Evolutionary conservation across 208 protist genomes (phyloP), one percentile per base, ranked within the genome.

Genomic region (Trypanosoma lewisi): DNA sequence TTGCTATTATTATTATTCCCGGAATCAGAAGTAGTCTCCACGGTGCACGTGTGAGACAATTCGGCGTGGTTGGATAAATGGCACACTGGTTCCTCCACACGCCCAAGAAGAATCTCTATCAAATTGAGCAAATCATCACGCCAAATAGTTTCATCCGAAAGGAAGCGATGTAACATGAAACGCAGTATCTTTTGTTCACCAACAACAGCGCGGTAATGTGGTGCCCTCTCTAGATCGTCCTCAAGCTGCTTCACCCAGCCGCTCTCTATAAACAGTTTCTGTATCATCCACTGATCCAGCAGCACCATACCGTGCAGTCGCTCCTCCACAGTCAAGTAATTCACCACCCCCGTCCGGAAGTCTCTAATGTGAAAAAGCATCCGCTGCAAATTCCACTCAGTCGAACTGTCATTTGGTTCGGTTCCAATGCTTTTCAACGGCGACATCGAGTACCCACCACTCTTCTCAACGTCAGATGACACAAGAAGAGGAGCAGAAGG

Each of bases 281-380:
- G 41, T 23, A 78, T 77, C 55, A 68, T 70, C 27, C 63, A 63
- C 5, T 68, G 67, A 21, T 76, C 68, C 7, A 90, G 55, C 19
- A 90, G 56, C 23, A 56, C 44, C 73, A 90, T 84, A 27, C 51
- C 57, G 6, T 39, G 51, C 39, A 86, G 55, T 5, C 83, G 76
- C 31, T 78, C 65, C 12, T 28, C 57, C 9, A 67, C 74, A 1
- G 77, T 63, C 12, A 76, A 41, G 55, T 81, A 70, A 1, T 77
- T 80, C 8, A 83, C 61, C 0, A 55, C 61, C 23, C 42, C 33
- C 0, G 74, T 90, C 58, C 77, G 67, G 25, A 65, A 51, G 39
- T 86, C 77, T 25, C 47, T 61, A 8, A 84, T 21, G 23, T 57
- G 67, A 54, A 90, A 90, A 7, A 90, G 62, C 42, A 75, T 76